Evolutionary conservation across 345 rosid species (phyloP), one percentile per base, ranked within the genome.

Genomic region (Leavenworthia alabamica): DNA sequence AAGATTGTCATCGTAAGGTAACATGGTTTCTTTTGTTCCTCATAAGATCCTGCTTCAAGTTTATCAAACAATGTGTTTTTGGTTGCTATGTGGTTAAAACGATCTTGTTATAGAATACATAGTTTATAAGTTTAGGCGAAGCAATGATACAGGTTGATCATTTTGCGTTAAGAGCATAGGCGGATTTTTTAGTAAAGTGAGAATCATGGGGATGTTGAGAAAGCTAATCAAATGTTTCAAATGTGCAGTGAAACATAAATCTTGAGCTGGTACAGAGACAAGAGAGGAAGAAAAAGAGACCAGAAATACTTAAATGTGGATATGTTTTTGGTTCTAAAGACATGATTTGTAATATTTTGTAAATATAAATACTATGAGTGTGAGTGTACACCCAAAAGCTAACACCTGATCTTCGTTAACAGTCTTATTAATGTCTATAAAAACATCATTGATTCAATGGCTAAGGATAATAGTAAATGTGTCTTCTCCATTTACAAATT

Each of bases 1-100:
- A 82, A 67, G 77, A 84, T 70, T 89, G 95, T 76, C 72, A 70
- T 42, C 76, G 85, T 47, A 43, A 74, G 96, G 96, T n/a, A n/a
- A n/a, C n/a, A n/a, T n/a, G n/a, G n/a, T n/a, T n/a, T n/a, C 23
- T 43, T 56, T 11, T 3, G 26, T 46, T 62, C 27, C 44, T 42
- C 47, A 17, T 31, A 19, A 15, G 28, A 31, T 29, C 29, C 2
- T 31, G 26, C 45, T 20, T 14, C 10, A 54, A 33, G 20, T 66
- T 20, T 19, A 19, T 19, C 6, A 22, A 17, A 31, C 5, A 4
- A 3, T 22, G 4, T 47, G 33, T 23, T 67, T n/a, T 48, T 39
- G 29, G 58, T 27, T 57, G 31, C 49, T 19, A 2, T 56, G 16
- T 36, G 48, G 44, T 60, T n/a, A n/a, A n/a, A n/a, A n/a, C 0